Conservation (phyloP, 257 asterid genomes). For the Solanum ahanhuiri region DNA sequence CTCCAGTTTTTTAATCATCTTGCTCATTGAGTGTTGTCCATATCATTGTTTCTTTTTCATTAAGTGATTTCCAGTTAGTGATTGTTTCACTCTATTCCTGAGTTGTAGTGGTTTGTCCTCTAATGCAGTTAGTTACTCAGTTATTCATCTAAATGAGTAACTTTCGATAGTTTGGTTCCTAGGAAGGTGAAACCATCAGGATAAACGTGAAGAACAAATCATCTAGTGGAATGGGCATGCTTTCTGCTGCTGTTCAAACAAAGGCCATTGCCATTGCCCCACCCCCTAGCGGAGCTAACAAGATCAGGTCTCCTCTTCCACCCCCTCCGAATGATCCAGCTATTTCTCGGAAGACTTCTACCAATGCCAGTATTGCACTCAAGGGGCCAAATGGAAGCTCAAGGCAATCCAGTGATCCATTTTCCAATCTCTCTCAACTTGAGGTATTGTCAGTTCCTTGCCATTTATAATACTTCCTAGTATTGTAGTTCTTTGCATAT, state of each 20-base stretch:
- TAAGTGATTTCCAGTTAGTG: not conserved
- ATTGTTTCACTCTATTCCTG: not conserved
- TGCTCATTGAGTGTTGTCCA: not conserved
- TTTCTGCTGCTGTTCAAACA: slow-evolving; percentile 57
- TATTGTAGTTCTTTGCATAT: not conserved
- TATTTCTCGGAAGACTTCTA: slow-evolving; percentile 34
- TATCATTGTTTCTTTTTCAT: not conserved
- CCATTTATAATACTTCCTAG: not conserved
- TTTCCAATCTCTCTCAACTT: slow-evolving; percentile 72
- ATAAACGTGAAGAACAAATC: slow-evolving; percentile 83
- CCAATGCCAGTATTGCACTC: slow-evolving; percentile 15
- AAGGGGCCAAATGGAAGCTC: slow-evolving; percentile 36
- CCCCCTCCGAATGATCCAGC: slow-evolving; percentile 88
- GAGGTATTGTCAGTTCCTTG: slow-evolving; percentile 35
- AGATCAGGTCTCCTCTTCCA: slow-evolving; percentile 81
- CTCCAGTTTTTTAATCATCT: not conserved
- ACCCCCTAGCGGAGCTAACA: slow-evolving; percentile 58
- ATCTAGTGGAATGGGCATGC: slow-evolving; percentile 80
- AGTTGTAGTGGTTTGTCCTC: not conserved
- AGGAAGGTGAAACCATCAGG: slow-evolving; percentile 97
- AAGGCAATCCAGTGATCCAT: slow-evolving; percentile 32
- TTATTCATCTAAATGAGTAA: not conserved
- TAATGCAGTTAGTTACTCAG: not conserved
- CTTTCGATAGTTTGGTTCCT: slow-evolving; percentile 8
- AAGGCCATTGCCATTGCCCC: slow-evolving; percentile 55